These are phyloP conservation scores for Priceomyces medius DNA, from an alignment of 805 yeast genomes.

Conservation along the genomic window DNA sequence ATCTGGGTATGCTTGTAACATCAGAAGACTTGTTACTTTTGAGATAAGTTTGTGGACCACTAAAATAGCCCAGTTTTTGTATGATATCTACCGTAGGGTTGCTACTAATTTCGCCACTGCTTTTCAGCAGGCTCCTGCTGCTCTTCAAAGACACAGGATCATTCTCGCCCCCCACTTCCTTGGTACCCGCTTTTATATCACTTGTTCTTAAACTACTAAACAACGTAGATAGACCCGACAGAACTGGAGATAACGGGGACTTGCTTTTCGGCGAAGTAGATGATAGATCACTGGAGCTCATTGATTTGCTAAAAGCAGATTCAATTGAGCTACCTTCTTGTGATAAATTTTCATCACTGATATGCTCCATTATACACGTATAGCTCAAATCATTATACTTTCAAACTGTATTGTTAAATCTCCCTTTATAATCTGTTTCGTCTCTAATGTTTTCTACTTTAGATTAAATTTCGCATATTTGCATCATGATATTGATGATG, in stretches of 20 bases:
- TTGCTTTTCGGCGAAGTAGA: conserved; percentile 1
- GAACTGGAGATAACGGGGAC: conserved; percentile 19
- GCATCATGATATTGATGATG: neutral
- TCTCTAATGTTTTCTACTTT: neutral
- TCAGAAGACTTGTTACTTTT: neutral
- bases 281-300: conserved; percentile 10
- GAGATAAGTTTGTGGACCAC: neutral
- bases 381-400: neutral
- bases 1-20: neutral
- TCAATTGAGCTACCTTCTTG: neutral
- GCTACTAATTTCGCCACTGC: neutral
- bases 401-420: neutral
- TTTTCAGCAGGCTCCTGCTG: neutral
- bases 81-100: neutral
- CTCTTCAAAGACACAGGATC: neutral
- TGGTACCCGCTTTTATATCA: conserved; percentile 9
- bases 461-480: conserved; percentile 1
- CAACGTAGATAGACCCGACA: conserved; percentile 21
- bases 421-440: neutral
- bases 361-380: neutral
- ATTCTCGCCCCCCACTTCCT: neutral
- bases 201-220: conserved; percentile 22
- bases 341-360: conserved; percentile 3
- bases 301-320: neutral
- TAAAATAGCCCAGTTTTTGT: neutral